Base-by-base conservation (phyloP, 2,329 filamentous ascomycete genomes). In the Colletotrichum truncatum region DNA sequence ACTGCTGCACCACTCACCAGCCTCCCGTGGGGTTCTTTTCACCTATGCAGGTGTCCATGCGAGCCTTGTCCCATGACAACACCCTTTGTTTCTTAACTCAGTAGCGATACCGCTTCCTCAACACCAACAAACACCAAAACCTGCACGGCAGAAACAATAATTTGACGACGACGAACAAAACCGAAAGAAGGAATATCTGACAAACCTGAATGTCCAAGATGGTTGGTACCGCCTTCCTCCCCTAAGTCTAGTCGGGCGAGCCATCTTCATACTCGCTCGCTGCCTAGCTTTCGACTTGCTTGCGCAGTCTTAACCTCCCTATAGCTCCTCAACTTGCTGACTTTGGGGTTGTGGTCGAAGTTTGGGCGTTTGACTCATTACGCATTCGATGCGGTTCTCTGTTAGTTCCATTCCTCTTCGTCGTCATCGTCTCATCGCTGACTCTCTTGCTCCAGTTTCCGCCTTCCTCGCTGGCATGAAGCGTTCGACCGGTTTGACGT, bases 401-500 rank as follows among this genome's bases (percentile, higher is more conserved):
- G 93, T 96, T 88, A 73, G 91, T 85, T 43, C n/a, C n/a, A n/a
- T n/a, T 23, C 43, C 25, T 39, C 48, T 48, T 4, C 4, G n/a
- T n/a, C 26, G 14, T 11, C 54, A 46, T 16, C 41, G 18, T 28
- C 23, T 25, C 60, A 52, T 39, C n/a, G 14, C 62, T 67, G 45
- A 60, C 43, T 30, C 16, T 25, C 10, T 38, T 51, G 18, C 16
- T 32, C 18, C 66, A 97, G 93, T 99, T 79, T 99, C 96, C 74
- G 93, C 96, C 69, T 95, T 98, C 78, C 90, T 99, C 71, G 96
- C 96, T 38, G 96, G 96, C 74, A 94, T 99, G 85, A 97, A 97
- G 84, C 93, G 96, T 73, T 98, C 95, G 70, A 98, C 96, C 67
- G 96, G 96, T 75, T 86, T 99, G 82, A 98, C 94, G 96, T 99